phyloP scores from a whole-genome alignment of 2,329 filamentous ascomycete species.

The Colletotrichum noveboracense region DNA sequence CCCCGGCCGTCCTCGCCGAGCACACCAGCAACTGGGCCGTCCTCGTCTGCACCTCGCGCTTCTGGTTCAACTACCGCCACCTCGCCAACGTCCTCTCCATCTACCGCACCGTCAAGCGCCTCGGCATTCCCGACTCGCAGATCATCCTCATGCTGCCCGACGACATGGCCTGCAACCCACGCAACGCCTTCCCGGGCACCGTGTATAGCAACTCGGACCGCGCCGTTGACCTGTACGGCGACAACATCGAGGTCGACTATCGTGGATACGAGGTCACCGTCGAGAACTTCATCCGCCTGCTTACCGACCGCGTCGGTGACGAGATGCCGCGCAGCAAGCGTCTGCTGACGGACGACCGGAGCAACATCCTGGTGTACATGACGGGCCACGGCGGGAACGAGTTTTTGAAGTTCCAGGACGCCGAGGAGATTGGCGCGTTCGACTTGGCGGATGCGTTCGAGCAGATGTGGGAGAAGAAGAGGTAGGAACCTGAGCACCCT shows the following conservation, averaged over 20 bases:
- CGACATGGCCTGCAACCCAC: slow-evolving; percentile 99
- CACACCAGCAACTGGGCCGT: slow-evolving; percentile 99
- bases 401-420: slow-evolving; percentile 98
- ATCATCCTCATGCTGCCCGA: slow-evolving; percentile 99
- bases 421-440: slow-evolving; percentile 95
- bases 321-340: slow-evolving; percentile 96
- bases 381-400: slow-evolving; percentile 97
- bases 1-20: slow-evolving; percentile 59
- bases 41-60: slow-evolving; percentile 96
- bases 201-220: slow-evolving; percentile 99
- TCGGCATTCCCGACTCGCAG: slow-evolving; percentile 97
- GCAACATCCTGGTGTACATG: slow-evolving; percentile 99
- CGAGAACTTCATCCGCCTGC: slow-evolving; percentile 94
- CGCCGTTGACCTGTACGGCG: slow-evolving; percentile 93
- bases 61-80: slow-evolving; percentile 99
- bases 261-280: slow-evolving; percentile 98
- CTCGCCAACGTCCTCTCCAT: slow-evolving; percentile 97
- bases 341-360: slow-evolving; percentile 90
- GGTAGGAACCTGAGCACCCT: slow-evolving; percentile 49
- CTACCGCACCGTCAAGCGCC: slow-evolving; percentile 96
- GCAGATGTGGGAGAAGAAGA: slow-evolving; percentile 99
- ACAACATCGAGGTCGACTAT: slow-evolving; percentile 99
- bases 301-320: slow-evolving; percentile 93
- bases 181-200: slow-evolving; percentile 95
- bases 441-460: slow-evolving; percentile 97